These are phyloP conservation scores for Aspergillus sp. DNA, from an alignment of 2,329 filamentous ascomycete genomes.

Conservation along the genomic window DNA sequence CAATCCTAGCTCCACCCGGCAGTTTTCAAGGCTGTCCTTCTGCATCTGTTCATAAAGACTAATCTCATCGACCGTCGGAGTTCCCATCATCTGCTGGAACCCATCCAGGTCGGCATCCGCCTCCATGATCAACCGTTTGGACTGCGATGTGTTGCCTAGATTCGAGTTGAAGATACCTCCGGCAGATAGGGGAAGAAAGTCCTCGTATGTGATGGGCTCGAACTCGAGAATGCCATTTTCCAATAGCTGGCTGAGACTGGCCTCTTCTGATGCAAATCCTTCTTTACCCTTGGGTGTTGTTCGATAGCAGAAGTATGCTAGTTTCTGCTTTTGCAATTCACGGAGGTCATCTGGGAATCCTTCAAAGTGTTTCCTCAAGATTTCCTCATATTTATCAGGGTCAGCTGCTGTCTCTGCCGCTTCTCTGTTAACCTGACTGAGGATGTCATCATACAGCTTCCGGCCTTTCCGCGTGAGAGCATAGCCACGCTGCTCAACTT, in stretches of 20 bases:
- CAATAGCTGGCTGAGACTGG: conserved; percentile 36
- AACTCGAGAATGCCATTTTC: conserved; percentile 35
- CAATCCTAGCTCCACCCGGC: conserved; percentile 22
- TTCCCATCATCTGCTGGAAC: conserved; percentile 28
- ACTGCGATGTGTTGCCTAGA: conserved; percentile 26
- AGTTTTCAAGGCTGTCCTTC: conserved; percentile 25
- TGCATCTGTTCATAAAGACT: conserved; percentile 31
- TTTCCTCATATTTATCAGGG: conserved; percentile 16
- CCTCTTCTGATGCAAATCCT: background rate
- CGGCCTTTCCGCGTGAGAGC: conserved; percentile 52
- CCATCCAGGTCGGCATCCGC: conserved; percentile 31
- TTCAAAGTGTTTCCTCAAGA: conserved; percentile 35
- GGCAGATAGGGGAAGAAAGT: conserved; percentile 57
- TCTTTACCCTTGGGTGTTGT: conserved; percentile 19
- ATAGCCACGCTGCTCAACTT: conserved; percentile 57
- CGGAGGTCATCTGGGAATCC: conserved; percentile 48
- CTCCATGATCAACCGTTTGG: conserved; percentile 27
- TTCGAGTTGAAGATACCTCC: conserved; percentile 57
- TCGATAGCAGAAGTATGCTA: conserved; percentile 47
- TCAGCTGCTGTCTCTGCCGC: conserved; percentile 9
- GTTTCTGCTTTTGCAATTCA: conserved; percentile 35
- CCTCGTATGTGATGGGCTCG: conserved; percentile 55
- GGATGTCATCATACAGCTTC: conserved; percentile 50
- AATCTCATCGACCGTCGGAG: conserved; percentile 28
- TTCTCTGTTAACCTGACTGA: conserved; percentile 29